Evolutionary conservation across 2,329 filamentous ascomycete genomes (phyloP), one percentile per base, ranked within the genome.

Genomic region (Botrytis galanthina): DNA sequence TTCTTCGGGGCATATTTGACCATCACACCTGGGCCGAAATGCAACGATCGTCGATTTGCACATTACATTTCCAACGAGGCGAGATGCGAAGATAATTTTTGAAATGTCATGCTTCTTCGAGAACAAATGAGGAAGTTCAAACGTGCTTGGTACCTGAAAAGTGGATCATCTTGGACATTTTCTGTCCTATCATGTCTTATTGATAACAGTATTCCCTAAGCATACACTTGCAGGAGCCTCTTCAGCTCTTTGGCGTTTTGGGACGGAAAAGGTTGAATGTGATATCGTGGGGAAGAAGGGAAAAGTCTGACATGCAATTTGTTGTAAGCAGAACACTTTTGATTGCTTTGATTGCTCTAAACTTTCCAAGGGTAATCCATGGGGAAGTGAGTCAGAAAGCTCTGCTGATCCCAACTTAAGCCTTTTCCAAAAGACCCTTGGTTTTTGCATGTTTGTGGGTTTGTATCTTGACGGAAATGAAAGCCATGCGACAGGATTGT

Each of bases 161-260:
- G 66, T 68, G 66, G 66, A 68, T 42, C 66, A 16, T 57, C 18
- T 42, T n/a, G 39, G n/a, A 29, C 29, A 57, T 42, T 37, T 64
- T 60, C 29, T 29, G 32, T 51, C 70, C 70, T 72, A 72, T 72
- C 70, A 72, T 9, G 59, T 66, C 22, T 12, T 26, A 32, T 26
- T 57, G 70, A 72, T 72, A 72, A 72, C 70, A 32, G 70, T n/a
- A 54, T 57, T 67, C 70, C 60, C 37, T 57, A 72, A 66, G 59
- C 70, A 66, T 39, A 67, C 70, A 66, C 70, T 72, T 67, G 70
- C 70, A 72, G 44, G n/a, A 57, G 39, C n/a, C 44, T 51, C 29
- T 46, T 54, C 29, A 35, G 32, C n/a, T 48, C 20, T 68, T 68
- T 29, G 62, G 57, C 20, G 48, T 48, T 26, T 35, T 66, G 48